phyloP scores from a whole-genome alignment of 164 flowering plant species.

The Warburgia ugandensis region DNA sequence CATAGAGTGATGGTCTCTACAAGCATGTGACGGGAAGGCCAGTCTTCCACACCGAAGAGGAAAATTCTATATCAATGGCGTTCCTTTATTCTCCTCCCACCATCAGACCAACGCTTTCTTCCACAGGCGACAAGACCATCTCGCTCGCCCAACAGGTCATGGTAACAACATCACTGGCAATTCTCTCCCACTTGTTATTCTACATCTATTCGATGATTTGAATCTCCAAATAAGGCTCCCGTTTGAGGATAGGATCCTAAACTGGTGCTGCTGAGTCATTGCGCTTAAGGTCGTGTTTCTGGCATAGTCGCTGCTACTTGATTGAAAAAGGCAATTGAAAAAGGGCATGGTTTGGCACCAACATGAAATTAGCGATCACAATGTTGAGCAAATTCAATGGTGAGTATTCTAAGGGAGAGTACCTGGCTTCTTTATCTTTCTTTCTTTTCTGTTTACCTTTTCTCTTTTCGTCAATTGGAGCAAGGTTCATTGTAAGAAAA shows the following conservation, averaged over 20 bases:
- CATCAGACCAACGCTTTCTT: not conserved
- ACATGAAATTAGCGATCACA: too few species aligned
- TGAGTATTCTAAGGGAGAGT: too few species aligned
- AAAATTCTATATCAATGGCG: slow-evolving; percentile 55
- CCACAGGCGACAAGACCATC: slow-evolving; percentile 26
- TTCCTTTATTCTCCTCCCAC: slow-evolving; percentile 55
- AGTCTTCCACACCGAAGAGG: slow-evolving; percentile 33
- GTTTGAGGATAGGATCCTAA: not conserved
- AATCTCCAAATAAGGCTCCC: slow-evolving; percentile 1
- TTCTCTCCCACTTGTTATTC: slow-evolving; percentile 32
- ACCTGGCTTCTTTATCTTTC: too few species aligned
- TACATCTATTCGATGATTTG: slow-evolving; percentile 22
- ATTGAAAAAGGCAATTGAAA: too few species aligned
- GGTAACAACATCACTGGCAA: slow-evolving; percentile 29
- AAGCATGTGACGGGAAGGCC: slow-evolving; percentile 80
- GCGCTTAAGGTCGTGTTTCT: too few species aligned
- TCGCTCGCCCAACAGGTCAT: slow-evolving; percentile 50
- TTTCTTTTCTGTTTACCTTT: too few species aligned
- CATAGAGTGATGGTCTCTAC: slow-evolving; percentile 55
- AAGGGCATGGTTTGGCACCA: too few species aligned
- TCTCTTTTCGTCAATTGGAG: too few species aligned
- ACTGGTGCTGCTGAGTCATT: not conserved
- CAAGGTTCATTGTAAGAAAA: too few species aligned
- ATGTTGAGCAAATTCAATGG: too few species aligned
- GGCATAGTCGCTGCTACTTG: too few species aligned